Evolutionary conservation across 768 basidiomycete species (phyloP).

Genomic region (Mycena olivaceomarginata): DNA sequence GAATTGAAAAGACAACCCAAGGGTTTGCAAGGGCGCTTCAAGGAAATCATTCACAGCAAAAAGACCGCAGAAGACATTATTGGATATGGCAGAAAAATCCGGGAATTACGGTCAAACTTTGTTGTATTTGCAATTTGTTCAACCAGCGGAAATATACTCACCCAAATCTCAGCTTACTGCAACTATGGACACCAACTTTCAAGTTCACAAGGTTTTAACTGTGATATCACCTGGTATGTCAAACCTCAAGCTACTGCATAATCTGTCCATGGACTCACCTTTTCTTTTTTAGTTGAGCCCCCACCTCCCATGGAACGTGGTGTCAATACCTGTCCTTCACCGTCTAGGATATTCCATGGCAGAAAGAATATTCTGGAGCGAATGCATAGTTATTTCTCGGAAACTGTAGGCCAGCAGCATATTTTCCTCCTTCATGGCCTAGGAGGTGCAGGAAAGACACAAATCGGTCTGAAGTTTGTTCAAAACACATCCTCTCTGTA

Average conservation of each 20-base stretch:
- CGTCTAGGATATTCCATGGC: slow-evolving; percentile 11
- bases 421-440: neutral
- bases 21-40: neutral
- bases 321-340: neutral
- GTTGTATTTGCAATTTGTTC: neutral
- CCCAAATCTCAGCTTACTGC: neutral
- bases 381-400: neutral
- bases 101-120: neutral
- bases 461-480: slow-evolving; percentile 8
- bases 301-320: neutral
- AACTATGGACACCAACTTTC: slow-evolving; percentile 9
- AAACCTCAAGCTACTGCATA: neutral
- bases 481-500: neutral
- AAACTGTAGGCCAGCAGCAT: neutral
- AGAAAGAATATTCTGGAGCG: neutral
- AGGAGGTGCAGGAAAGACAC: slow-evolving; percentile 16
- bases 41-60: neutral
- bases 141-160: neutral
- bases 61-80: neutral
- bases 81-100: neutral
- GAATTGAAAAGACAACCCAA: neutral
- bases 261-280: neutral
- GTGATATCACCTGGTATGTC: slow-evolving; percentile 4
- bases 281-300: neutral
- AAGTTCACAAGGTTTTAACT: slow-evolving; percentile 18